Percentiles rank a stretch among this genome's conserved stretches.
These are phyloP conservation scores for Sistotremastrum niveocremeum DNA, from an alignment of 768 basidiomycete genomes.

Conservation along the genomic window DNA sequence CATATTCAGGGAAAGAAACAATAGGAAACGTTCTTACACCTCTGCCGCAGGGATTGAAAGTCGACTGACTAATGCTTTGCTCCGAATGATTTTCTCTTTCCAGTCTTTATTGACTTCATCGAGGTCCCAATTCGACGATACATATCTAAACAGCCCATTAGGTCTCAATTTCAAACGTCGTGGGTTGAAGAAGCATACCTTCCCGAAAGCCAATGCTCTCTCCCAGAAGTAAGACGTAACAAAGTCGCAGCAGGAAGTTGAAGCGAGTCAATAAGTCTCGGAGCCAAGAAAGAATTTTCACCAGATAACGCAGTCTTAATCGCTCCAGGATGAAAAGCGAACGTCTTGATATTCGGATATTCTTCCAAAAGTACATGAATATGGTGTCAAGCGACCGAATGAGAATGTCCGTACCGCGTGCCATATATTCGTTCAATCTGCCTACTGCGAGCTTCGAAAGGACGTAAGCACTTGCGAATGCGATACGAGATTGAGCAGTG, in stretches of 20 bases:
- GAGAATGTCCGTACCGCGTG: neutral
- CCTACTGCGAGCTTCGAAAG: conserved; percentile 3
- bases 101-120: neutral
- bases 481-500: neutral
- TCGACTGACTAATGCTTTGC: neutral
- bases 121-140: conserved; percentile 1
- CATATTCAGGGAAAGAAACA: no score
- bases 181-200: no score
- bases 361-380: neutral
- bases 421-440: conserved; percentile 2
- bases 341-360: conserved; percentile 1
- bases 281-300: neutral
- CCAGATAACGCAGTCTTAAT: conserved; percentile 2
- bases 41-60: neutral
- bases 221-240: neutral
- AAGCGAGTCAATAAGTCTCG: neutral
- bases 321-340: conserved; percentile 4
- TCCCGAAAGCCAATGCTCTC: neutral
- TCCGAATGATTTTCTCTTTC: neutral
- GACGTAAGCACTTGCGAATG: conserved; percentile 3
- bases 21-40: no score
- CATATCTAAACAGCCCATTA: no score
- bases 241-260: neutral
- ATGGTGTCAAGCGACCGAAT: neutral
- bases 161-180: no score